Base-by-base conservation (phyloP, 108 stramenopile genomes). In the Fragilariopsis cylindrus region DNA sequence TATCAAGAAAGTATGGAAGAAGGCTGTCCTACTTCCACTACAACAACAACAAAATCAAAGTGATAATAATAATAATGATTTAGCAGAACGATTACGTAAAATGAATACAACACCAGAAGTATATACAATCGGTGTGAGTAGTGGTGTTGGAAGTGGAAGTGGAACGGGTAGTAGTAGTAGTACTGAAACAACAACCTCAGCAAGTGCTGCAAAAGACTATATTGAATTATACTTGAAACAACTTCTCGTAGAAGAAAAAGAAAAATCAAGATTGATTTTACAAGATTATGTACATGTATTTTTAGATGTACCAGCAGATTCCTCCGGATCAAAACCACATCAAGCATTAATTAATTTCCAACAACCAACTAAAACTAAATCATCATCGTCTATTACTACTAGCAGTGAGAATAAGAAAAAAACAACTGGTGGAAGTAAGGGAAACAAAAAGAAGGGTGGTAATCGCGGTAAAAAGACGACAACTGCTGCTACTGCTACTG, bases 1-100 rank as follows among this genome's bases (percentile, higher is more conserved):
- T 58, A 86, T 90, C 70, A 87, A 88, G 70, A 90, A 88, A 69
- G 84, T 84, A 9, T 90, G 90, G 90, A 90, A 88, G 77, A 88
- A 87, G 74, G 90, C 87, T 2, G 21, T 87, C n/a, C 76, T 58
- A 53, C 71, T 54, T 5, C 15, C 69, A 60, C 52, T 69, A 39
- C 66, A 72, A 48, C 64, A 46, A 53, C 73, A 18, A 40, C 18
- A 16, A 54, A 15, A 56, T 65, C 73, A 15, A 79, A 75, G 62
- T 15, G 65, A 75, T 7, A 43, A 65, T 8, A 7, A 16, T n/a
- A 78, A 78, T 71, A 65, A 64, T 15, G 77, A 78, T 49, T 45
- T 78, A 11, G 48, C 57, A 0, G 71, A 60, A 50, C 60, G 63
- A 47, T 13, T 76, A 7, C 41, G 43, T 40, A 8, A 12, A 5